These are phyloP conservation scores for Dioscorea cayenensis DNA, from an alignment of 116 monocot species.

Conservation along the genomic window DNA sequence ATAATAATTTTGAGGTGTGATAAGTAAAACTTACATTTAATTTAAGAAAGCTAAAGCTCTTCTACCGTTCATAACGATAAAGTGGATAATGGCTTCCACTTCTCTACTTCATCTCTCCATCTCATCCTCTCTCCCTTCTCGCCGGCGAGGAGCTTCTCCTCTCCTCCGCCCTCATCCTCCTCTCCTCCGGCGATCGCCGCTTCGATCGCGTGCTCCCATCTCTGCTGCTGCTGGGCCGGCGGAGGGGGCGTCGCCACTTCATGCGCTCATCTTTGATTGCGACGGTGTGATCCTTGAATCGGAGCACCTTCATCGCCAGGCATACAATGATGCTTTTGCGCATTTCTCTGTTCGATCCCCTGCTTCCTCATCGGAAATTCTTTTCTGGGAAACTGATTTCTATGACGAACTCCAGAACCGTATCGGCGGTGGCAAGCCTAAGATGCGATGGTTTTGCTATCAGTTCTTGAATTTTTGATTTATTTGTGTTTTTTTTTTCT, in stretches of 20 bases:
- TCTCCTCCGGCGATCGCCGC: neutral
- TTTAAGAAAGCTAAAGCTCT: neutral
- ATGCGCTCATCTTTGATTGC: constrained; percentile 90
- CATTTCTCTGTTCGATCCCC: constrained; percentile 81
- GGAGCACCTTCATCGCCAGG: constrained; percentile 98
- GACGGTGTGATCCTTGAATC: constrained; percentile 97
- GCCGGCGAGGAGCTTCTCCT: neutral
- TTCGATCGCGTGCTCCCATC: constrained; percentile 1
- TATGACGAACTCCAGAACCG: constrained; percentile 93
- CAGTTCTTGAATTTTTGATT: neutral
- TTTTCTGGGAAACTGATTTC: constrained; percentile 65
- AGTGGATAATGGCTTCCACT: constrained; percentile 18
- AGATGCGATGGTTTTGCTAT: constrained; percentile 80
- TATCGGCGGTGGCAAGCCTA: constrained; percentile 93
- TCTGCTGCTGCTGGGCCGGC: constrained; percentile 3
- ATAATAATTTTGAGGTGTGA: no score
- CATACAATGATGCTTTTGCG: constrained; percentile 93
- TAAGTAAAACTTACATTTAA: neutral
- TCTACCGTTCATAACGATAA: neutral
- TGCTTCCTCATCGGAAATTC: constrained; percentile 18
- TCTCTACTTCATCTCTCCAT: constrained; percentile 18
- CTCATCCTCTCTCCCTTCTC: neutral
- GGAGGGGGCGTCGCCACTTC: constrained; percentile 14
- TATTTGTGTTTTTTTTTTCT: neutral
- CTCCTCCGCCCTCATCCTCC: constrained; percentile 3